A percentile compares a stretch with the other conserved stretches of the same genome.
Conservation (phyloP, 106 monocot genomes). For the Apostasia ramifera region DNA sequence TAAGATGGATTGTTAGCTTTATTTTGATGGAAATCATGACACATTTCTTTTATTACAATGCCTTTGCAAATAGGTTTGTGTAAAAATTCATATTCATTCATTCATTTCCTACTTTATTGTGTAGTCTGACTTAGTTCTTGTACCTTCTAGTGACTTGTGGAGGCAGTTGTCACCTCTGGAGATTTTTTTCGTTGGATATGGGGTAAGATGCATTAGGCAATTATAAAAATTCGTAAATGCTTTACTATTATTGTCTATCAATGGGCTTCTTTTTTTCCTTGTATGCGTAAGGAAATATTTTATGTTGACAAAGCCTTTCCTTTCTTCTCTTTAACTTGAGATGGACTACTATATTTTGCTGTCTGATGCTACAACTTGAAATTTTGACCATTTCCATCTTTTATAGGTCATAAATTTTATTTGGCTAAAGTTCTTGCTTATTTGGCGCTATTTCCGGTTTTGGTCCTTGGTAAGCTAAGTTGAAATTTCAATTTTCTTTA, state of each 20-base stretch:
- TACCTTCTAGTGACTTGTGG: conserved; percentile 68
- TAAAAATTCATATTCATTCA: not conserved
- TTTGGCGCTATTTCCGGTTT: conserved; percentile 96
- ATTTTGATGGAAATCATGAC: conserved; percentile 82
- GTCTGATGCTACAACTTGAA: too few relatives aligned
- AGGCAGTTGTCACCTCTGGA: conserved; percentile 70
- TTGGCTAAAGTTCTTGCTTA: conserved; percentile 96
- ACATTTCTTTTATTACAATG: conserved; percentile 91
- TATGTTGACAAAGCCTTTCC: too few relatives aligned
- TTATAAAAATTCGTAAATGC: not conserved
- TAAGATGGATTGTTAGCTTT: conserved; percentile 68
- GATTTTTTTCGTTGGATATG: conserved; percentile 90
- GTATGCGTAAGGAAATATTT: too few relatives aligned
- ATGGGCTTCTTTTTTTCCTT: not conserved
- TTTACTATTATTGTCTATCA: not conserved
- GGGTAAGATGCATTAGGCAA: conserved; percentile 36
- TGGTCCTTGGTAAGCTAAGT: conserved; percentile 81
- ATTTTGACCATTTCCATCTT: not conserved
- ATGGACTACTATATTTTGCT: too few relatives aligned
- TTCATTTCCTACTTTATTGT: not conserved
- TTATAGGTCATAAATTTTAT: conserved; percentile 91
- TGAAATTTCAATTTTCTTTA: not conserved
- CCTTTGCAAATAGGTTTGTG: conserved; percentile 75
- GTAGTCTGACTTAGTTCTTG: not conserved
- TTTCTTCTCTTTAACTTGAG: too few relatives aligned